Base-by-base conservation (phyloP, 2,329 filamentous ascomycete genomes). In the Sporothrix variecibatus region DNA sequence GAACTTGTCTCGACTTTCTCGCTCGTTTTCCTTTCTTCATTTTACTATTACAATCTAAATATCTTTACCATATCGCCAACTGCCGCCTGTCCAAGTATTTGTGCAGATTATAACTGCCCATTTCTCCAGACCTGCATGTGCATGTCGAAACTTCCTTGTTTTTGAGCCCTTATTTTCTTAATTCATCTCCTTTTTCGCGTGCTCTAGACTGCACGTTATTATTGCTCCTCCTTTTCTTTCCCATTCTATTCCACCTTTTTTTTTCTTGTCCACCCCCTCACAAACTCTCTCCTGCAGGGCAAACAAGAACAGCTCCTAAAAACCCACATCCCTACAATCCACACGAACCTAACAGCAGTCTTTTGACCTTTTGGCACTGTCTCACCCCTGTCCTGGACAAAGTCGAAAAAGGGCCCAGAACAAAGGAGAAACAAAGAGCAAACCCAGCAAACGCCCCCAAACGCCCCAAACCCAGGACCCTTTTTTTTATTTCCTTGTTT, bases 261-360 rank as follows among this genome's bases (percentile, higher is more conserved):
- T 23, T 38, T 38, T 11, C 31, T 8, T 38, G 15, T 12, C 58
- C 17, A 20, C 31, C 58, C 56, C 28, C 31, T 67, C 62, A 67
- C 40, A 46, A 31, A 23, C 58, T 31, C 9, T 60, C 15, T 23
- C 65, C 43, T 69, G 67, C 67, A 69, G 46, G 28, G 20, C 20
- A 69, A 69, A 69, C 67, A 69, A 28, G 67, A 28, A 69, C 46
- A 69, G 67, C 46, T 53, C 46, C 65, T 15, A n/a, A 9, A 43
- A 49, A 49, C 15, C 43, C 43, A 49, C 43, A 49, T 6, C 43
- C 40, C 40, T 43, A 43, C 9, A 2, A 43, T 2, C 12, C 43
- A 49, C 23, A 23, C 51, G n/a, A n/a, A n/a, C n/a, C n/a, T n/a
- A n/a, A n/a, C n/a, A n/a, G n/a, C n/a, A 23, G 49, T 2, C 49